phyloP scores from a whole-genome alignment of 1,284 basidiomycete genomes.

The Apiotrichum montevideense region DNA sequence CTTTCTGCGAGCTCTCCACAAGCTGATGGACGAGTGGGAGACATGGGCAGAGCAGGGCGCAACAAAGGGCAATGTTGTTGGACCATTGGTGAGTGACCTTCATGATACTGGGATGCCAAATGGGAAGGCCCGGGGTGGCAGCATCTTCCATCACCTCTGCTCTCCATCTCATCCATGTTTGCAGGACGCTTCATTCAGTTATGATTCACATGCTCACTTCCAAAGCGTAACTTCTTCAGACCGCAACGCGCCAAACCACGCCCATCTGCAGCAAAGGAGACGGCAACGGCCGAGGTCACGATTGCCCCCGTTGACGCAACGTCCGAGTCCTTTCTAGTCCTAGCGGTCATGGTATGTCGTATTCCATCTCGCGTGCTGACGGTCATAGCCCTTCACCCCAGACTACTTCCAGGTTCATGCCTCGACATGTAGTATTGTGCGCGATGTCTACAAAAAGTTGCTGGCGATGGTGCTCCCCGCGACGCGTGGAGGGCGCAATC shows the following conservation, averaged over 20 bases:
- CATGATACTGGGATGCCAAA: background rate
- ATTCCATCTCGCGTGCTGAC: background rate
- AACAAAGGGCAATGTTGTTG: slow-evolving; percentile 33
- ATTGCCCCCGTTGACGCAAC: slow-evolving; percentile 15
- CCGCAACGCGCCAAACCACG: slow-evolving; percentile 12
- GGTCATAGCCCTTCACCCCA: slow-evolving; percentile 48
- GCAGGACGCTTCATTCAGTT: background rate
- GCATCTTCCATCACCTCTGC: too few species aligned
- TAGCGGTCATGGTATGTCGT: slow-evolving; percentile 16
- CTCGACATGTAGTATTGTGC: slow-evolving; percentile 49
- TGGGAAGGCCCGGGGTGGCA: too few species aligned
- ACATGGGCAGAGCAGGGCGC: slow-evolving; percentile 39
- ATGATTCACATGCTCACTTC: background rate
- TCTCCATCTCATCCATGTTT: background rate
- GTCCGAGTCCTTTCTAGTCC: slow-evolving; percentile 17
- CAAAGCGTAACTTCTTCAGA: slow-evolving; percentile 19
- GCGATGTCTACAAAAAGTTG: slow-evolving; percentile 50
- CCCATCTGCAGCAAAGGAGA: slow-evolving; percentile 11
- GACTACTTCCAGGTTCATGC: slow-evolving; percentile 51
- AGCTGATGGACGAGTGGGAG: slow-evolving; percentile 50
- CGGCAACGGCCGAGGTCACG: slow-evolving; percentile 18
- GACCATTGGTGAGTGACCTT: slow-evolving; percentile 5
- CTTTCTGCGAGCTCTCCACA: slow-evolving; percentile 43
- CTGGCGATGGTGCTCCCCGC: slow-evolving; percentile 27
- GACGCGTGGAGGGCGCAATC: slow-evolving; percentile 1